Percentiles rank a stretch among this genome's conserved stretches.
These are phyloP conservation scores for Asterochloris sp. DNA, from an alignment of 139 green algal species.

Conservation along the genomic window DNA sequence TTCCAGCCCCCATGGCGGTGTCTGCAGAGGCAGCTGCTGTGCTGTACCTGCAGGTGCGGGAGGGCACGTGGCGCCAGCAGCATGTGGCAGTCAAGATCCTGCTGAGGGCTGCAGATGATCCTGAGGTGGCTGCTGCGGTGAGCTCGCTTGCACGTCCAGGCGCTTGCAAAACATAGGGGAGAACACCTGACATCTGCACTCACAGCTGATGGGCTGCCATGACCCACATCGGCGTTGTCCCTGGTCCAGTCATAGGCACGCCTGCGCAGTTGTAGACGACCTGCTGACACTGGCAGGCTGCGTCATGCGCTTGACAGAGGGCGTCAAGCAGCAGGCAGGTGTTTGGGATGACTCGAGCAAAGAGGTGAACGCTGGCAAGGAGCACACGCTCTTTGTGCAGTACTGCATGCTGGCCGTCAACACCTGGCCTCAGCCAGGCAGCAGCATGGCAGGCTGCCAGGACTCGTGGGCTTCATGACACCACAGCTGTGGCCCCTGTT, in stretches of 20 bases:
- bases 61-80: conserved; percentile 38
- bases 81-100: conserved; percentile 60
- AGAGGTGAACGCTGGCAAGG: background rate
- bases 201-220: background rate
- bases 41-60: conserved; percentile 48
- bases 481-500: background rate
- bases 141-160: background rate
- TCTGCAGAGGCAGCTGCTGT: background rate
- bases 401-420: background rate
- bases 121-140: background rate
- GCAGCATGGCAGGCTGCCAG: background rate
- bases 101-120: conserved; percentile 14
- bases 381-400: background rate
- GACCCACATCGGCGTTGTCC: background rate
- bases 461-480: background rate
- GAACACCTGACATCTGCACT: background rate
- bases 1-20: too few species aligned
- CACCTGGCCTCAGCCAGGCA: background rate
- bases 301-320: too few species aligned
- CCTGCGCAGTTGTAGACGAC: background rate
- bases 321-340: too few species aligned
- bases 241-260: too few species aligned
- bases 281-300: background rate
- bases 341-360: too few species aligned
- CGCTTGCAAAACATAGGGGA: background rate